A percentile compares a stretch with the other conserved stretches of the same genome.
Evolutionary conservation across 306 rosid genomes (phyloP).

Genomic region (Oxytropis ochrocephala): DNA sequence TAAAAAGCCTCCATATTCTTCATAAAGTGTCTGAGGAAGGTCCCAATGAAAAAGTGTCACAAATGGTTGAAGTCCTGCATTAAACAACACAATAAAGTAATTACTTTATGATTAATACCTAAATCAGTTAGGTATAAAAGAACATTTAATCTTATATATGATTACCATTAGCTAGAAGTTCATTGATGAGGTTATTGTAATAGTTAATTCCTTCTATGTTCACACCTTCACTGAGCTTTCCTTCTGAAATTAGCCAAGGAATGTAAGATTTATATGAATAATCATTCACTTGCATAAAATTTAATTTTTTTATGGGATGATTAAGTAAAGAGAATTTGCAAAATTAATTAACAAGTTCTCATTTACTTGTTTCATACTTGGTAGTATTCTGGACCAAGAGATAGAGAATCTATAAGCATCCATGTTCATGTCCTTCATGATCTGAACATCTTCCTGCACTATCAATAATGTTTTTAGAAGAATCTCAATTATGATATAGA

Average conservation of each 20-base stretch:
- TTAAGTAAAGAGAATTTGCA: background rate
- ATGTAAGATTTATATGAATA: background rate
- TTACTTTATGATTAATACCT: background rate
- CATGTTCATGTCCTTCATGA: slow-evolving; percentile 38
- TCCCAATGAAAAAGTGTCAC: slow-evolving; percentile 55
- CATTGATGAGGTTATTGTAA: slow-evolving; percentile 50
- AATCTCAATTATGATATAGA: background rate
- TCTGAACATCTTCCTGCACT: slow-evolving; percentile 45
- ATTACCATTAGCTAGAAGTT: slow-evolving; percentile 32
- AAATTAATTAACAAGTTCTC: background rate
- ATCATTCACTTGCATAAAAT: no score
- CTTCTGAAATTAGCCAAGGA: slow-evolving; percentile 20
- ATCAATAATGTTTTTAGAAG: background rate
- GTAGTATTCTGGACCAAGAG: slow-evolving; percentile 54
- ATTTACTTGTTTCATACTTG: slow-evolving; percentile 28
- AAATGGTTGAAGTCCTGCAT: slow-evolving; percentile 35
- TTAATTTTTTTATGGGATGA: background rate
- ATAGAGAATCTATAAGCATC: slow-evolving; percentile 60
- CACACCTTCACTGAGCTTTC: slow-evolving; percentile 39
- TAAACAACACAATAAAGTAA: background rate
- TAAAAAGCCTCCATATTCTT: slow-evolving; percentile 42
- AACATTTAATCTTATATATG: background rate
- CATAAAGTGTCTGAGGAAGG: slow-evolving; percentile 44
- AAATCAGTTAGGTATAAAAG: background rate
- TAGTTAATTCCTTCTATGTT: slow-evolving; percentile 38